These are phyloP conservation scores for Pestalotiopsis fici DNA, from an alignment of 2,329 filamentous ascomycete genomes.

Conservation along the genomic window DNA sequence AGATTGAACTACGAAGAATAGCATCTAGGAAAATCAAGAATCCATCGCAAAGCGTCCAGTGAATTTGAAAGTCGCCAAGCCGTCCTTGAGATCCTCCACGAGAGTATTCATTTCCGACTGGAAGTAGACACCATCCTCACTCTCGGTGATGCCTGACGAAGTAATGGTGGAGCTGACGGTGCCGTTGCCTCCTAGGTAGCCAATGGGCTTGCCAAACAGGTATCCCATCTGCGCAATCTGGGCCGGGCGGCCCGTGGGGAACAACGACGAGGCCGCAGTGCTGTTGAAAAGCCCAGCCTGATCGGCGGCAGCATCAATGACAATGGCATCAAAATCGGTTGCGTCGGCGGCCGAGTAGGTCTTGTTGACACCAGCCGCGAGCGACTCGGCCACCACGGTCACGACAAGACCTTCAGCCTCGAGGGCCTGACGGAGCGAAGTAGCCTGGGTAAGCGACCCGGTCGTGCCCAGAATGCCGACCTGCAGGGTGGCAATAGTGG, in stretches of 20 bases:
- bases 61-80: slow-evolving; percentile 67
- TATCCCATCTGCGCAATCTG: slow-evolving; percentile 66
- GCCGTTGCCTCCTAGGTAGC: slow-evolving; percentile 48
- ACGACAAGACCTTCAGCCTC: slow-evolving; percentile 53
- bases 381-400: slow-evolving; percentile 61
- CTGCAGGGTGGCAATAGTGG: slow-evolving; percentile 62
- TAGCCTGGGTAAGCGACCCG: slow-evolving; percentile 46
- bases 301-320: slow-evolving; percentile 57
- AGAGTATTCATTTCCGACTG: slow-evolving; percentile 35
- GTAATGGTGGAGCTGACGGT: slow-evolving; percentile 42
- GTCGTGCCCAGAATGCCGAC: slow-evolving; percentile 63
- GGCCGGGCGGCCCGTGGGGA: slow-evolving; percentile 62
- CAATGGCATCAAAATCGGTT: slow-evolving; percentile 61
- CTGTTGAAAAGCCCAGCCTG: slow-evolving; percentile 45
- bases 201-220: slow-evolving; percentile 71
- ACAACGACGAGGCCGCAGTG: slow-evolving; percentile 52
- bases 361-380: slow-evolving; percentile 55
- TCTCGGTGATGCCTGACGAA: slow-evolving; percentile 42
- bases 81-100: slow-evolving; percentile 51
- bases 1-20: not conserved
- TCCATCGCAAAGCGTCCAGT: slow-evolving; percentile 64
- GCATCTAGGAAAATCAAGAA: not conserved
- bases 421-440: slow-evolving; percentile 50
- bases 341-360: slow-evolving; percentile 69
- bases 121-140: slow-evolving; percentile 42